A percentile compares a stretch with the other conserved stretches of the same genome.
These are phyloP conservation scores for Wickerhamomyces sydowiorum DNA, from an alignment of 805 yeast genomes.

Conservation along the genomic window DNA sequence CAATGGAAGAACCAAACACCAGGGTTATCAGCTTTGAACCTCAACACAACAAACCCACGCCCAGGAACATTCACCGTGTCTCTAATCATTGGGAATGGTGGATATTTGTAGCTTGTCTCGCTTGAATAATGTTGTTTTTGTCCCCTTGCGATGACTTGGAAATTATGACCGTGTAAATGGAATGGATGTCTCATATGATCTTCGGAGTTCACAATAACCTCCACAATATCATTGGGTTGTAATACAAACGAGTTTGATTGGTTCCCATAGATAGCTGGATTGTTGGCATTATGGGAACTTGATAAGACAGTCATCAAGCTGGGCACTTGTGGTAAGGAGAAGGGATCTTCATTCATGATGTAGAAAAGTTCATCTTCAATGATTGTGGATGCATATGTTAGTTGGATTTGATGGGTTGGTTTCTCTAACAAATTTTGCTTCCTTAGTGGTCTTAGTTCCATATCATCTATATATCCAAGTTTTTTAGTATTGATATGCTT, in stretches of 20 bases:
- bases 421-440: conserved; percentile 36
- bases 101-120: conserved; percentile 24
- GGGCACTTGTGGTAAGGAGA: conserved; percentile 65
- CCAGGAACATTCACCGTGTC: conserved; percentile 71
- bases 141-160: conserved; percentile 54
- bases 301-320: conserved; percentile 58
- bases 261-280: conserved; percentile 62
- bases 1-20: conserved; percentile 96
- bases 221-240: conserved; percentile 58
- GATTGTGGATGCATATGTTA: conserved; percentile 52
- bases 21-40: conserved; percentile 81
- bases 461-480: conserved; percentile 25
- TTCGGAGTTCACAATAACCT: conserved; percentile 66
- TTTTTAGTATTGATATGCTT: conserved; percentile 30
- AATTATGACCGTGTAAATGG: conserved; percentile 72
- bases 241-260: conserved; percentile 61
- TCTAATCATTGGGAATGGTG: conserved; percentile 54
- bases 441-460: conserved; percentile 30
- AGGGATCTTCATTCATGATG: conserved; percentile 60
- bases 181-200: conserved; percentile 79
- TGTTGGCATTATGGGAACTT: conserved; percentile 44
- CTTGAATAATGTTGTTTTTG: conserved; percentile 24
- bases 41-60: conserved; percentile 55
- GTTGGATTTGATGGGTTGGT: conserved; percentile 51
- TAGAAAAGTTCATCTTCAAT: conserved; percentile 61